Percentiles rank a stretch among this genome's conserved stretches.
phyloP scores from a whole-genome alignment of 371 early-diverging fungal genomes.

The Catenaria anguillulae region DNA sequence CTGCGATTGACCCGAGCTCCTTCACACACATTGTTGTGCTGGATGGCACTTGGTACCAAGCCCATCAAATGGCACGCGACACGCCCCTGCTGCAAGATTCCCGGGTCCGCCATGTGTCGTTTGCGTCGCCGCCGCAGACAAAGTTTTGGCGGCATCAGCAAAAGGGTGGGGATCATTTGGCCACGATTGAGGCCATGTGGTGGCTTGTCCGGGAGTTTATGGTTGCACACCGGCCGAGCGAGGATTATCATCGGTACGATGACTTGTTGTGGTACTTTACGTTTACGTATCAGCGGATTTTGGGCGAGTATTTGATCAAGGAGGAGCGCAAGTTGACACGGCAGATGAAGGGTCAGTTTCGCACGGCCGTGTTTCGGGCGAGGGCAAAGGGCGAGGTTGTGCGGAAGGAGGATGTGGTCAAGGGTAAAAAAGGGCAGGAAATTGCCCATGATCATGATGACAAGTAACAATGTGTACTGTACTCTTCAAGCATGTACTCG shows the following conservation, averaged over 20 bases:
- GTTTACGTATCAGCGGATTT: slow-evolving; percentile 5
- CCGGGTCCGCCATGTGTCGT: background rate
- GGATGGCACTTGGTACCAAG: slow-evolving; percentile 5
- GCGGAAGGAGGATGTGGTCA: too few relatives aligned
- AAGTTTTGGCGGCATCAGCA: slow-evolving; percentile 5
- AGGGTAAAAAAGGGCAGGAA: too few relatives aligned
- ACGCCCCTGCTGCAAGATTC: background rate
- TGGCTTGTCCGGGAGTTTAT: slow-evolving; percentile 2
- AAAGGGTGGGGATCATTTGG: slow-evolving; percentile 1
- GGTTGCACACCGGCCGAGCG: background rate
- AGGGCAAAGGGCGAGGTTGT: too few relatives aligned
- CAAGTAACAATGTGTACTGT: too few relatives aligned
- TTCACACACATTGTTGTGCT: background rate
- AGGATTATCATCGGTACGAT: background rate
- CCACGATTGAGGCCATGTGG: slow-evolving; percentile 7
- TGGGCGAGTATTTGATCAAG: background rate
- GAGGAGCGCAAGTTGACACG: too few relatives aligned
- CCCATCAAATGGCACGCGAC: slow-evolving; percentile 3
- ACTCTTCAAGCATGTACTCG: too few relatives aligned
- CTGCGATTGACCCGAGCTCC: slow-evolving; percentile 2
- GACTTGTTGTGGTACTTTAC: slow-evolving; percentile 1
- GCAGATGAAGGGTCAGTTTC: too few relatives aligned
- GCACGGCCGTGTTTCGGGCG: too few relatives aligned
- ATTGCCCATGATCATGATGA: too few relatives aligned
- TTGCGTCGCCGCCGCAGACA: slow-evolving; percentile 1